A percentile compares a stretch with the other conserved stretches of the same genome.
These are phyloP conservation scores for Phaeotremella fagi DNA, from an alignment of 768 basidiomycete genomes.

Conservation along the genomic window DNA sequence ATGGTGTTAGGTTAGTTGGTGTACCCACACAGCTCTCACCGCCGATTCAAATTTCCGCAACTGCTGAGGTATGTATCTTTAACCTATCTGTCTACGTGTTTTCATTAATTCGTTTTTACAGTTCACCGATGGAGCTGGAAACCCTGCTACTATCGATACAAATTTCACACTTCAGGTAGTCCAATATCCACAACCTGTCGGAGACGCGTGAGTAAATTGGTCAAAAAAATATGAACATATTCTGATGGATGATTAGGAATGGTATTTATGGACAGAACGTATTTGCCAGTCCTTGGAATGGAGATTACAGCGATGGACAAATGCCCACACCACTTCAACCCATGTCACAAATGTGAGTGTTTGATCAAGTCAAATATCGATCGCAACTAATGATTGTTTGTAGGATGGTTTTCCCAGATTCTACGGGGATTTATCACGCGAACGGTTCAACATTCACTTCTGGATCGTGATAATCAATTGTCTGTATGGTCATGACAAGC, in stretches of 20 bases:
- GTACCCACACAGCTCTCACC: conserved; percentile 71
- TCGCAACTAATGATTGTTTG: too few relatives aligned
- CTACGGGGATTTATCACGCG: not conserved
- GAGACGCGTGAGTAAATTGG: not conserved
- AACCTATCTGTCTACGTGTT: not conserved
- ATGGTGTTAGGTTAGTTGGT: conserved; percentile 64
- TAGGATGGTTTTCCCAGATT: not conserved
- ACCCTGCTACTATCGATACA: conserved; percentile 11
- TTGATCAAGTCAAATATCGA: too few relatives aligned
- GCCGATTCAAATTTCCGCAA: conserved; percentile 67
- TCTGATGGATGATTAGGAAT: not conserved
- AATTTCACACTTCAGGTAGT: conserved; percentile 17
- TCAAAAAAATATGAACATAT: not conserved
- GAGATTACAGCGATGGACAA: not conserved
- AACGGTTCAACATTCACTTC: too few relatives aligned
- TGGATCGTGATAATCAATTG: too few relatives aligned
- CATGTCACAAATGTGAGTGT: too few relatives aligned
- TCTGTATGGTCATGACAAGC: too few relatives aligned
- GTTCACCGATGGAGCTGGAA: conserved; percentile 16
- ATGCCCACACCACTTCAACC: not conserved
- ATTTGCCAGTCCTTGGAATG: not conserved
- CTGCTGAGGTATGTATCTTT: conserved; percentile 59
- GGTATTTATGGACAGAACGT: not conserved
- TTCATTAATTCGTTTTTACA: not conserved
- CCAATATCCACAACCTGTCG: not conserved